These are phyloP conservation scores for Cryptosporidium ubiquitum DNA, from an alignment of 169 alveolate genomes.

Conservation along the genomic window DNA sequence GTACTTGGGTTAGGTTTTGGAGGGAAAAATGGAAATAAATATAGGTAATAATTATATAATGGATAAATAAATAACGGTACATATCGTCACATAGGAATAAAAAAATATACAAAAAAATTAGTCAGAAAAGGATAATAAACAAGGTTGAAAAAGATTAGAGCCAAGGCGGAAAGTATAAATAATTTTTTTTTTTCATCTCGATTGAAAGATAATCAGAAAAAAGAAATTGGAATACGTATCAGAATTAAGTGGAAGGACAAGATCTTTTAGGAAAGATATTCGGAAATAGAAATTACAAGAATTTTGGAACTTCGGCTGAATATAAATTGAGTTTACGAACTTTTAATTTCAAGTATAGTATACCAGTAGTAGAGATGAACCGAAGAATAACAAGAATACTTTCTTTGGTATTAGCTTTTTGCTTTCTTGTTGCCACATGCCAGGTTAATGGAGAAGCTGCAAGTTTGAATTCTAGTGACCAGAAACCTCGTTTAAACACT, in stretches of 20 bases:
- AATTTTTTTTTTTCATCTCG: neutral
- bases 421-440: neutral
- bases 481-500: neutral
- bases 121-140: conserved; percentile 3
- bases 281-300: neutral
- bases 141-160: neutral
- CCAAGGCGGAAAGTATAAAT: neutral
- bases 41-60: conserved; percentile 1
- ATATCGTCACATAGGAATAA: neutral
- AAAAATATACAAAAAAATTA: neutral
- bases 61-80: neutral
- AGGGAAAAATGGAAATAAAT: neutral
- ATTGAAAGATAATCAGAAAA: neutral
- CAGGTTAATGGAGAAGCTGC: neutral
- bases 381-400: neutral
- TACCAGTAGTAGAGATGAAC: neutral
- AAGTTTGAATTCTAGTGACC: neutral
- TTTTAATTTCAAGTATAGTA: neutral
- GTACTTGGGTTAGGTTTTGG: neutral
- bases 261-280: neutral
- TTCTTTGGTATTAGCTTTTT: neutral
- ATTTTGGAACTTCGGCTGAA: neutral
- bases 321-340: neutral
- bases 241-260: neutral
- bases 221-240: neutral